Evolutionary conservation across 768 basidiomycete species (phyloP), one percentile per base, ranked within the genome.

Genomic region (Phylloporus arenicola): DNA sequence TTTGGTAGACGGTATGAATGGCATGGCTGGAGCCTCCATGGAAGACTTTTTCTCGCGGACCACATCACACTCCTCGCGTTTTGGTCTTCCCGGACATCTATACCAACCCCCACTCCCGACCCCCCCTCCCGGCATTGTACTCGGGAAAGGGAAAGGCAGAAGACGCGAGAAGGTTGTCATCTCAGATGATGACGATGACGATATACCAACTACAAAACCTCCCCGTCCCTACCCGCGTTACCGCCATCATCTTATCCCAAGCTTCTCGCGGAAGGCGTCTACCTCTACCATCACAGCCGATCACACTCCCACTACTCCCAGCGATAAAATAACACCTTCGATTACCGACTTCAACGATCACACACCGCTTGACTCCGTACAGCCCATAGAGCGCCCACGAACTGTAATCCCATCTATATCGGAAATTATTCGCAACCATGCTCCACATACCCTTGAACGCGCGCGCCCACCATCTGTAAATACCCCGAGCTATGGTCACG

Each of bases 1-100:
- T 12, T 68, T 92, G 47, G 90, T 92, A 7, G 89, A 91, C 56
- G 87, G 86, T 9, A 92, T 92, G 90, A 92, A 92, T 61, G 86
- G 84, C 11, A 84, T 92, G 86, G 90, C 90, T 58, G 84, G 84
- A 24, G 64, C 65, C 25, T 73, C 68, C 31, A 78, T 76, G 39
- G 83, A 87, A 48, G 75, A 82, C 54, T 66, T 81, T 47, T 72
- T 79, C 54, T 72, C 60, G 46, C 71, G 58, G 39, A 68, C 71
- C 45, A 55, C 75, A 13, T 75, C 78, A 27, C 71, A 64, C 59
- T 76, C 80, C 43, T 42, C 42, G n/a, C 76, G 81, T 52, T 80
- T 81, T 59, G 75, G 72, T 19, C 81, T 82, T 56, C 72, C 77
- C 8, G 73, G 75, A 41, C 81, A 84, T 38, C 72, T 92, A 14